Evolutionary conservation across 352 stramenopile genomes (phyloP).

Genomic region (Aphanomyces invadans): DNA sequence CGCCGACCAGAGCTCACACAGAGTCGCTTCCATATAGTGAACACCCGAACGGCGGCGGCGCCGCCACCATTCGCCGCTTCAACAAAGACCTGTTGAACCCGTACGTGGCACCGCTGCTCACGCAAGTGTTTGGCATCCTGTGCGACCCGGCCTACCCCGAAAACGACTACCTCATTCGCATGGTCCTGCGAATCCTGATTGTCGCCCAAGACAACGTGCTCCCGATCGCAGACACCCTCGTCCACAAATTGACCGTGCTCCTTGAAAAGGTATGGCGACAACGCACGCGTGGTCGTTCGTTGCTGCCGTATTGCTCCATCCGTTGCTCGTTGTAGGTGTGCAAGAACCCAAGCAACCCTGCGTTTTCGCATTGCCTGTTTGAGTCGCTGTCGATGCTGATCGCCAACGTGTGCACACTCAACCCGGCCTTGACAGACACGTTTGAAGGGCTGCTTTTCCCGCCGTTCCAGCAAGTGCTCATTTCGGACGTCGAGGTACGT

Average conservation of each 20-base stretch:
- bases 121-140: slow-evolving; percentile 93
- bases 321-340: slow-evolving; percentile 62
- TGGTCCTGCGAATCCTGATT: slow-evolving; percentile 93
- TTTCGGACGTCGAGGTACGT: slow-evolving; percentile 90
- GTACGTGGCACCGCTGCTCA: slow-evolving; percentile 90
- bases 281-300: too few relatives aligned
- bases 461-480: slow-evolving; percentile 94
- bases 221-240: slow-evolving; percentile 88
- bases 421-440: slow-evolving; percentile 56
- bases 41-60: slow-evolving; percentile 20
- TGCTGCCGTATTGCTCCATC: neutral
- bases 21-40: too few relatives aligned
- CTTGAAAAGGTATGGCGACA: slow-evolving; percentile 70
- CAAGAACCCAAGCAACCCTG: slow-evolving; percentile 97
- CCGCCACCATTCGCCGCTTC: slow-evolving; percentile 47
- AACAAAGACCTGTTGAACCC: slow-evolving; percentile 82
- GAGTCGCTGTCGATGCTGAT: slow-evolving; percentile 97
- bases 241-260: slow-evolving; percentile 91
- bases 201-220: slow-evolving; percentile 91
- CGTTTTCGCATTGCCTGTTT: slow-evolving; percentile 99
- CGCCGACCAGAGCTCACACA: too few relatives aligned
- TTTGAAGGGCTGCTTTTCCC: slow-evolving; percentile 97
- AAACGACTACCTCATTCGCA: slow-evolving; percentile 99
- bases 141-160: slow-evolving; percentile 90
- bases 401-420: slow-evolving; percentile 86